A percentile compares a stretch with the other conserved stretches of the same genome.
These are phyloP conservation scores for Blastobotrys robertii DNA, from an alignment of 805 yeast species.

Conservation along the genomic window DNA sequence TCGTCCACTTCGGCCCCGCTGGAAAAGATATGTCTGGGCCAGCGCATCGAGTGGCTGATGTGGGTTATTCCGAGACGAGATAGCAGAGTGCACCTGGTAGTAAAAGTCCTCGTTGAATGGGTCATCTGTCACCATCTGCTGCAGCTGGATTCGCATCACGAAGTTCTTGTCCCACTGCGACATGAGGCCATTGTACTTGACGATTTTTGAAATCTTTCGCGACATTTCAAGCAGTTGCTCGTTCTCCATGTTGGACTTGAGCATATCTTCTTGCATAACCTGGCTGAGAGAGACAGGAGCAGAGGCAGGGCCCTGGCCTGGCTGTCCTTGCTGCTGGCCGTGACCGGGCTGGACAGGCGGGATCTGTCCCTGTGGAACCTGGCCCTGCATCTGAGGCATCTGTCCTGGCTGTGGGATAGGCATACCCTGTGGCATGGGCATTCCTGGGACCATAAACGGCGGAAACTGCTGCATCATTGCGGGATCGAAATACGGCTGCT, in stretches of 20 bases:
- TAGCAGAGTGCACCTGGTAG: constrained; percentile 79
- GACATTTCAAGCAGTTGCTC: constrained; percentile 13
- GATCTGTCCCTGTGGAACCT: constrained; percentile 14
- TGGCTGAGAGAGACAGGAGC: constrained; percentile 12
- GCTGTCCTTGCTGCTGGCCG: neutral
- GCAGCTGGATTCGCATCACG: constrained; percentile 86
- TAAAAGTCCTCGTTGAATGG: constrained; percentile 96
- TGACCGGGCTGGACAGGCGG: constrained; percentile 7
- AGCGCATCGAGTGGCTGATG: constrained; percentile 60
- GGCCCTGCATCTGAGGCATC: constrained; percentile 19
- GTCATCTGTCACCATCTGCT: constrained; percentile 93
- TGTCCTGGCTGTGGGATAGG: constrained; percentile 3
- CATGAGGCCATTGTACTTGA: constrained; percentile 87
- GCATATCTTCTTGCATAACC: constrained; percentile 16
- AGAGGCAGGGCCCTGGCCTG: constrained; percentile 1
- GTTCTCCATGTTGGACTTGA: constrained; percentile 12
- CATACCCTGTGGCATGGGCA: constrained; percentile 2
- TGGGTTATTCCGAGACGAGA: constrained; percentile 49
- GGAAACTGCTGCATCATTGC: neutral
- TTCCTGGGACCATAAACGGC: neutral
- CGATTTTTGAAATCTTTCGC: constrained; percentile 32
- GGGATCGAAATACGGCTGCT: neutral
- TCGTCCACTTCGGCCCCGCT: constrained; percentile 62
- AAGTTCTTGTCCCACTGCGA: constrained; percentile 94
- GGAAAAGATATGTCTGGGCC: constrained; percentile 86